Evolutionary conservation across 2,329 filamentous ascomycete species (phyloP), one percentile per base, ranked within the genome.

Genomic region (Pestalotiopsis fici): DNA sequence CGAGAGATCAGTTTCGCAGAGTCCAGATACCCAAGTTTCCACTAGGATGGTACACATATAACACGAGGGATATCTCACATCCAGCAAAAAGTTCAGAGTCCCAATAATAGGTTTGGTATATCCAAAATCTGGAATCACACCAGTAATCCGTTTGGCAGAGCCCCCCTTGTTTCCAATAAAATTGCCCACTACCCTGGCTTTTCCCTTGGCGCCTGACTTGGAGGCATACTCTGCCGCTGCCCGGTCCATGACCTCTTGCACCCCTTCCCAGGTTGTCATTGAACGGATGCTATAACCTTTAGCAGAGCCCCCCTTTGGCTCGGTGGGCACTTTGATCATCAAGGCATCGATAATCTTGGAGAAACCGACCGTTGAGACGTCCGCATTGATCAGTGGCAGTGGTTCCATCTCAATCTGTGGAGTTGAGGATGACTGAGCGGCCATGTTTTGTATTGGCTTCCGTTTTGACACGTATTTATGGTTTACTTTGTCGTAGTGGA

Each of bases 11-110:
- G 54, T 13, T 25, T 28, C 7, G 21, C 12, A 25, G 15, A 23
- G 12, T 12, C 9, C 3, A 1, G 9, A n/a, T 11, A 1, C 0
- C 1, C 5, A 13, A 2, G 47, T 54, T 1, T 2, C 47, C 2
- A 54, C 2, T n/a, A n/a, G 31, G 31, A 35, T 6, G 3, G 0
- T 35, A 1, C 1, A 11, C 6, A 35, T 6, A 35, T 6, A 11
- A n/a, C n/a, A n/a, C n/a, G n/a, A n/a, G 4, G 31, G 4, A 6
- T 2, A 2, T 11, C 54, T 3, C 27, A 57, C 54, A 25, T 57
- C 23, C 4, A 57, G 55, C 23, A 57, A 13, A 3, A 57, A 27
- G 0, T 6, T 31, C 2, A 57, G 9, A 25, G 27, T n/a, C 3
- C 55, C 23, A 5, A 28, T 15, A 18, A 57, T 25, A 4, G 54